Evolutionary conservation across 176 grass and related monocot genomes (phyloP).

Genomic region (Tillandsia leiboldiana): DNA sequence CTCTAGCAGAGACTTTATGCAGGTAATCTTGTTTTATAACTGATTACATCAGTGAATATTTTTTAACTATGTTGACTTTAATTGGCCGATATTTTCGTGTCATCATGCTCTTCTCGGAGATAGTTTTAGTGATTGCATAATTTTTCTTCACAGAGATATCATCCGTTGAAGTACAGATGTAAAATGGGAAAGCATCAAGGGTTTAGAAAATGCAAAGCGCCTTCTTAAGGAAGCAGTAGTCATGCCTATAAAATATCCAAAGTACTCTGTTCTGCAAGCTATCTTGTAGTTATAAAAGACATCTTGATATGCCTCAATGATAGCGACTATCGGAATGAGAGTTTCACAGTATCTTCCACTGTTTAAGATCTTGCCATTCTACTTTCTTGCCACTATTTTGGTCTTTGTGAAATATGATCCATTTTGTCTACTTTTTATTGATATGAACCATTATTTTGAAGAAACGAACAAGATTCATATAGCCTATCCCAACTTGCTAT

Average conservation of each 20-base stretch:
- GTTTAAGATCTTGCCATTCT: neutral
- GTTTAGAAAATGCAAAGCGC: conserved; percentile 76
- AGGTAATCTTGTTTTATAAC: conserved; percentile 31
- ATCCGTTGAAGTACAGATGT: conserved; percentile 89
- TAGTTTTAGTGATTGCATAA: neutral
- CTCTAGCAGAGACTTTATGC: conserved; percentile 72
- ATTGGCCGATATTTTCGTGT: neutral
- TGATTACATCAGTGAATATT: neutral
- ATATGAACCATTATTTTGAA: too few species aligned
- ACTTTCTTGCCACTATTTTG: neutral
- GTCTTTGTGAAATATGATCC: neutral
- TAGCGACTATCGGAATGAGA: too few species aligned
- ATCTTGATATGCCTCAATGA: too few species aligned
- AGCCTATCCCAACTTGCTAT: too few species aligned
- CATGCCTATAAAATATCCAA: conserved; percentile 99
- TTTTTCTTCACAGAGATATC: conserved; percentile 51
- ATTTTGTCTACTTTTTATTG: too few species aligned
- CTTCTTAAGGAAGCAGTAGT: conserved; percentile 93
- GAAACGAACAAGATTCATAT: too few species aligned
- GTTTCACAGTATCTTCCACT: too few species aligned
- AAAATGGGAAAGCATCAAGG: conserved; percentile 98
- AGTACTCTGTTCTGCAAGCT: conserved; percentile 17
- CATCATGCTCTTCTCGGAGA: neutral
- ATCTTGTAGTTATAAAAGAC: too few species aligned
- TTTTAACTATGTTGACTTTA: neutral